Evolutionary conservation across 306 rosid species (phyloP).

Genomic region (Corylus avellana): DNA sequence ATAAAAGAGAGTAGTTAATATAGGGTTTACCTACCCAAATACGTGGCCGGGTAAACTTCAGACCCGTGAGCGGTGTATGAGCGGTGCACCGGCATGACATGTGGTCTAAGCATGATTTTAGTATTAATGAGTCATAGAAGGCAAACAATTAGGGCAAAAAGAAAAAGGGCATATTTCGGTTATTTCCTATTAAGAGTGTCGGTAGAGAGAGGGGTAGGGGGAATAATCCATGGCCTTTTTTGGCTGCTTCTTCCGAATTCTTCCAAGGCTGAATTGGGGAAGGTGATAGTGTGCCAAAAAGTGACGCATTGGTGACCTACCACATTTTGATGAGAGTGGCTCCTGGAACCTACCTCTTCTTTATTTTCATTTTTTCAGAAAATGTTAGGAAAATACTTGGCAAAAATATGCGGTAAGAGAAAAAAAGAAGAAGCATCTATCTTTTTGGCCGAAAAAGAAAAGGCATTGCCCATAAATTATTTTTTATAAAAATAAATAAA

Average conservation of each 20-base stretch:
- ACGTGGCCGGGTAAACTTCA: too few species aligned
- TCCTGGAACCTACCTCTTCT: neutral
- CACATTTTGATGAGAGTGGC: conserved; percentile 28
- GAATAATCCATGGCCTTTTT: neutral
- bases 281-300: conserved; percentile 38
- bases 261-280: neutral
- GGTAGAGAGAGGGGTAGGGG: too few species aligned
- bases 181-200: too few species aligned
- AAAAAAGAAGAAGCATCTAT: neutral
- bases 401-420: neutral
- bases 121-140: neutral
- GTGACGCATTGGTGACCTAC: conserved; percentile 31
- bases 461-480: neutral
- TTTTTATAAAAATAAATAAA: too few species aligned
- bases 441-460: neutral
- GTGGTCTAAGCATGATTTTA: neutral
- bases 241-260: neutral
- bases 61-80: too few species aligned
- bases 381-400: neutral
- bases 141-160: too few species aligned
- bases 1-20: too few species aligned
- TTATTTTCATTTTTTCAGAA: neutral
- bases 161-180: too few species aligned
- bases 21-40: too few species aligned
- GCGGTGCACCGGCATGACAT: too few species aligned